Percentiles rank a stretch among this genome's conserved stretches.
These are phyloP conservation scores for Begonia peltatifolia DNA, from an alignment of 306 rosid species.

Conservation along the genomic window DNA sequence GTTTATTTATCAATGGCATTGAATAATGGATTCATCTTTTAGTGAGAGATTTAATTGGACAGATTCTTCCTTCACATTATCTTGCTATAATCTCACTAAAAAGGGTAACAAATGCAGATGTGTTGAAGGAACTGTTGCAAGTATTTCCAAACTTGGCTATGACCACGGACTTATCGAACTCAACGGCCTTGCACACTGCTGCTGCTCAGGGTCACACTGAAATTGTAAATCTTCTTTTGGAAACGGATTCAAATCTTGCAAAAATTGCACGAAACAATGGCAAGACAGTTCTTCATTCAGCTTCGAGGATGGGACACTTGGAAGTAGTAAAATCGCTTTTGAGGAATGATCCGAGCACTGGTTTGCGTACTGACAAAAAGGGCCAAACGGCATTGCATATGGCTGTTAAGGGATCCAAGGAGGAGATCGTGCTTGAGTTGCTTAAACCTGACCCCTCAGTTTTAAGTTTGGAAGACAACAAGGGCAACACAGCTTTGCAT, in stretches of 20 bases:
- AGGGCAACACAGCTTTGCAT: conserved; percentile 88
- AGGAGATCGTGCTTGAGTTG: conserved; percentile 74
- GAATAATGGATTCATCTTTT: no score
- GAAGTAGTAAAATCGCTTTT: conserved; percentile 77
- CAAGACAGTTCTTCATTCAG: conserved; percentile 89
- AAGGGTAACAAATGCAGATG: conserved; percentile 44
- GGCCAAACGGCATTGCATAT: conserved; percentile 94
- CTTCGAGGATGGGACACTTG: conserved; percentile 90
- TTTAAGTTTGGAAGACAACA: conserved; percentile 67
- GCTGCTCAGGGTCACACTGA: conserved; percentile 85
- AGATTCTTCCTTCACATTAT: neutral
- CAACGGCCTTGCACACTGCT: conserved; percentile 90
- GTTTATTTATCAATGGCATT: no score
- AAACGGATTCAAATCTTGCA: conserved; percentile 76
- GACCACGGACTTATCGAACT: conserved; percentile 83
- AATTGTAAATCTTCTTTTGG: conserved; percentile 72
- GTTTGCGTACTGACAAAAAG: conserved; percentile 73
- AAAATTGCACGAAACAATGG: conserved; percentile 90
- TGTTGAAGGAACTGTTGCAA: conserved; percentile 65
- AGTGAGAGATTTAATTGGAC: no score
- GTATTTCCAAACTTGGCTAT: conserved; percentile 83
- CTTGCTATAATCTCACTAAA: neutral
- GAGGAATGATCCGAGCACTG: conserved; percentile 59
- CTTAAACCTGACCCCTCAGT: conserved; percentile 55
- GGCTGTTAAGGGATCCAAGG: conserved; percentile 89